phyloP scores from a whole-genome alignment of 2,329 filamentous ascomycete species.

The Cytospora piceicola region DNA sequence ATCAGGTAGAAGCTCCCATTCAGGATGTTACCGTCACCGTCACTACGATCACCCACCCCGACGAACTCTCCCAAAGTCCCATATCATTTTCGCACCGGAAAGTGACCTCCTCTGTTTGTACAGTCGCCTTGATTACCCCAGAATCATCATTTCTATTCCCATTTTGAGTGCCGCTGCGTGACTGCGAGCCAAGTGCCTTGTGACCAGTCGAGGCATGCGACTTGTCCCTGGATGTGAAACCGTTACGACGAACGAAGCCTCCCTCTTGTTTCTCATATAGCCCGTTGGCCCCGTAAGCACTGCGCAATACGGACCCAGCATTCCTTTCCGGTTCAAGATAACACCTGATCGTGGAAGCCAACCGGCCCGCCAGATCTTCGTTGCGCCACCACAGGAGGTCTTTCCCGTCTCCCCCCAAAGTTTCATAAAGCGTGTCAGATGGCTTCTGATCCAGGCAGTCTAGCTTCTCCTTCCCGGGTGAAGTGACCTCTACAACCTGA shows the following conservation, averaged over 20 bases:
- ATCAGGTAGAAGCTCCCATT: background rate
- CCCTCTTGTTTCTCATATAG: background rate
- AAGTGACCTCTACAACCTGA: background rate
- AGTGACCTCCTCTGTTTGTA: constrained; percentile 51
- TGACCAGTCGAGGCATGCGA: constrained; percentile 37
- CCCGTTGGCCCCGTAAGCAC: background rate
- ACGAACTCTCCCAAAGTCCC: constrained; percentile 55
- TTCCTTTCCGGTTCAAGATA: constrained; percentile 2
- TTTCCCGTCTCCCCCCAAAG: background rate
- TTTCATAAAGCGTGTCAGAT: background rate
- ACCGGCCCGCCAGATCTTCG: constrained; percentile 4
- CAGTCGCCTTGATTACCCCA: constrained; percentile 44
- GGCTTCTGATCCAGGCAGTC: background rate
- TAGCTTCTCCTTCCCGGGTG: background rate
- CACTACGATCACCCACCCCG: constrained; percentile 55
- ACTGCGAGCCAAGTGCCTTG: constrained; percentile 39
- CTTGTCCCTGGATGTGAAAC: background rate
- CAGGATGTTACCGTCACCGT: constrained; percentile 36
- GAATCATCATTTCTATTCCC: constrained; percentile 24
- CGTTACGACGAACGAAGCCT: no score
- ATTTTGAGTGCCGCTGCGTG: constrained; percentile 39
- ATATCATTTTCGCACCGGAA: constrained; percentile 57
- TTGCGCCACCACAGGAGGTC: constrained; percentile 23
- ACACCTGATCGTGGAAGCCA: constrained; percentile 7
- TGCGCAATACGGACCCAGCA: background rate